phyloP scores from a whole-genome alignment of 2,329 filamentous ascomycete genomes.

The Endocalyx cinctus region DNA sequence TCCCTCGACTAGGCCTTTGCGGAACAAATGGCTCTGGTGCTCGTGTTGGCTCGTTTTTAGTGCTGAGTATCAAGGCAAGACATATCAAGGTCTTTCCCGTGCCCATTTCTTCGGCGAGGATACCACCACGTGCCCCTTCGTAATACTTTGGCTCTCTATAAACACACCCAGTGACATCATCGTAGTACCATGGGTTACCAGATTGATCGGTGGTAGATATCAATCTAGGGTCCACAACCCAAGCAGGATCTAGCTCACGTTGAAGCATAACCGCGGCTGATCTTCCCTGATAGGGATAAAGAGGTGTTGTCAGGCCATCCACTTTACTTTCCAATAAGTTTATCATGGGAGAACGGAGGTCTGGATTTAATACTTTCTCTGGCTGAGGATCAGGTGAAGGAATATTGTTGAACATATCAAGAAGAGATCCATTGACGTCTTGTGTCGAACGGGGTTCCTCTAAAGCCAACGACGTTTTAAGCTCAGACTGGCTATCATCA shows the following conservation, averaged over 20 bases:
- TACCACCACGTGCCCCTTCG: slow-evolving; percentile 70
- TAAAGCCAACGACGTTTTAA: no score
- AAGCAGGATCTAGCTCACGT: slow-evolving; percentile 62
- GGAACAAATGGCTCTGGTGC: slow-evolving; percentile 57
- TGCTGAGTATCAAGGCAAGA: slow-evolving; percentile 71
- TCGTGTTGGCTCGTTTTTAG: slow-evolving; percentile 60
- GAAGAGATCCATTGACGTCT: slow-evolving; percentile 51
- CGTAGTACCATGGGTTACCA: slow-evolving; percentile 64
- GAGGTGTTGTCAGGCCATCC: slow-evolving; percentile 54
- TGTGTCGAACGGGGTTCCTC: no score
- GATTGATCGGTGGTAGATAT: slow-evolving; percentile 55
- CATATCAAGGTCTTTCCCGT: slow-evolving; percentile 86
- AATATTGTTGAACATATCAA: slow-evolving; percentile 69
- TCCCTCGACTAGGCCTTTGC: slow-evolving; percentile 33
- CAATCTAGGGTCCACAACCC: slow-evolving; percentile 70
- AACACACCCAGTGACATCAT: slow-evolving; percentile 58
- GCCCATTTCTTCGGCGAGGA: slow-evolving; percentile 77
- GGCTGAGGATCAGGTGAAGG: slow-evolving; percentile 62
- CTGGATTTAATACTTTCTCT: slow-evolving; percentile 41
- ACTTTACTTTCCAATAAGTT: slow-evolving; percentile 50
- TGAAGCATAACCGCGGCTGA: slow-evolving; percentile 83
- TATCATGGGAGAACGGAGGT: slow-evolving; percentile 49
- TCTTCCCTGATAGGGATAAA: slow-evolving; percentile 76
- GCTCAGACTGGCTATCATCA: no score
- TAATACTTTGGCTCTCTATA: slow-evolving; percentile 66